Evolutionary conservation across 305 asterid genomes (phyloP), one percentile per base, ranked within the genome.

Genomic region (Withania somnifera): DNA sequence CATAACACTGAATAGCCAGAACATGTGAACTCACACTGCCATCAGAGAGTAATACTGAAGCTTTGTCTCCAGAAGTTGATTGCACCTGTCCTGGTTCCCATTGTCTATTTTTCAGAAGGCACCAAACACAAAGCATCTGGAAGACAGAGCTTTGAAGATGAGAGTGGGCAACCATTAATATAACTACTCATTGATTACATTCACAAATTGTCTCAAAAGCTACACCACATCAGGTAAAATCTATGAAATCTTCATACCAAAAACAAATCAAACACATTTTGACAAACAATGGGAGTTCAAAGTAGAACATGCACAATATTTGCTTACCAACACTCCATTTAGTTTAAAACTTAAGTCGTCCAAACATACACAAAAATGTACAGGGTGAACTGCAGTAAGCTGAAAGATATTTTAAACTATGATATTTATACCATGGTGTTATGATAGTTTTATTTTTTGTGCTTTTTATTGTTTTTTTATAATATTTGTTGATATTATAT

Each of bases 121-220:
- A 90, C 98, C 98, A 95, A 71, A 92, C 93, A 75, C 89, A 85
- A 85, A 90, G 91, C 78, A 89, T 90, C 98, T 95, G 92, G 77
- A 87, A 89, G 82, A 58, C 40, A 63, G 19, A 60, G 36, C 64
- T 80, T 60, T 9, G 42, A 60, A 52, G 30, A 45, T 61, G 34
- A 80, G 50, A 28, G 38, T 42, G 26, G 3, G 11, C 34, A 9
- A 20, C 64, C 61, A 47, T 67, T 67, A 66, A 80, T 36, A 63
- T 68, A 80, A 24, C 40, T 45, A 26, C n/a, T 15, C 80, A 3
- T 9, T 51, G 51, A 6, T 50, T 1, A 75, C 80, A 28, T 5
- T 17, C 40, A 28, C 9, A 73, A 17, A 1, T 17, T n/a, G 47
- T 75, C 47, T 50, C 80, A 28, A 75, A 73, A 50, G n/a, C 47